Evolutionary conservation across 2,329 filamentous ascomycete species (phyloP), one percentile per base, ranked within the genome.

Genomic region (Elsinoe fawcettii): DNA sequence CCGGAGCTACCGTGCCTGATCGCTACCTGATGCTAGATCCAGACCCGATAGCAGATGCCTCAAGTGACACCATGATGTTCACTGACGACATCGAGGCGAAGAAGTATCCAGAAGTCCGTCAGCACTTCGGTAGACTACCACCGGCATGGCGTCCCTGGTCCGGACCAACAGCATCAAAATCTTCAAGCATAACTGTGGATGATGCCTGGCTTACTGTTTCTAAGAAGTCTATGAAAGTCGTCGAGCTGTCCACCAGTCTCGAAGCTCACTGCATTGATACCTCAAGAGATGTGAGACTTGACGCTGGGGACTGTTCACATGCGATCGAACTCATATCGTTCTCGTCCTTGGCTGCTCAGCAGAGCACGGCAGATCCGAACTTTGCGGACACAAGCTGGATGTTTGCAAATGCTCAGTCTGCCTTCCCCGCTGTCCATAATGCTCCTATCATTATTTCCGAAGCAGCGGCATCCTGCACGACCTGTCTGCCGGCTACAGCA

Each of bases 1-100:
- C 53, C 18, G 46, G 60, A 53, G 36, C 63, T 23, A 23, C 22
- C 7, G 51, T 56, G 6, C 55, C 62, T 51, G 64, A 71, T 1
- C 56, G 84, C 0, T 86, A 77, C 61, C 66, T 86, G 2, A 85
- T 84, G 63, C 68, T 83, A 2, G 80, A 86, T 56, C 78, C 81
- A 0, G 69, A 74, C 4, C 74, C 75, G 14, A 71, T 77, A 34
- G 76, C 76, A 0, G 66, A 75, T 25, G 66, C 73, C 0, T 64
- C 70, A 0, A 57, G 75, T 4, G 82, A 86, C 63, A 66, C 66
- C 1, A 84, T 83, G 62, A 77, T 85, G 0, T 82, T 87, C 62
- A 75, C 81, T 1, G 62, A 73, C 5, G 73, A 78, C 47, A 75
- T 75, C 57, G 66, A 69, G 7, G 70, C 75, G 3, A 67, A 79